A percentile compares a stretch with the other conserved stretches of the same genome.
Evolutionary conservation across 306 rosid species (phyloP).

Genomic region (Medicago arabica): DNA sequence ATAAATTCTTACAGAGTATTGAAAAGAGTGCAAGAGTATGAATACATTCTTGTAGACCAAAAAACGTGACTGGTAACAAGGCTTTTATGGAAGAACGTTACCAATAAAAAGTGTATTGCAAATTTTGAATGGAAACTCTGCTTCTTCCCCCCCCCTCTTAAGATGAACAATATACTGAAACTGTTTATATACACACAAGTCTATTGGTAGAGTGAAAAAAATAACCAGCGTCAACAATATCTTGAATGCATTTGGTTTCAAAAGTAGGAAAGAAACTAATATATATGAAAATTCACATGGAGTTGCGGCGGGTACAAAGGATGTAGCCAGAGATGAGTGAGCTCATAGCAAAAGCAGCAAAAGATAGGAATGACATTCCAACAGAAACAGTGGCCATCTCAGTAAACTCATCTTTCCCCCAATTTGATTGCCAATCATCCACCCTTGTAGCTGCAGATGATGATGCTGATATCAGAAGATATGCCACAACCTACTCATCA

Average conservation of each 20-base stretch:
- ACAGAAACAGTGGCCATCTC: constrained; percentile 86
- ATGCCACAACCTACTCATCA: constrained; percentile 72
- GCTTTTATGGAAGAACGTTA: not conserved
- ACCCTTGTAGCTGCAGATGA: constrained; percentile 92
- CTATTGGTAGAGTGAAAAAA: constrained; percentile 21
- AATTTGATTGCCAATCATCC: constrained; percentile 89
- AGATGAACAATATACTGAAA: constrained; percentile 26
- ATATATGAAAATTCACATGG: constrained; percentile 43
- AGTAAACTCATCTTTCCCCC: constrained; percentile 98
- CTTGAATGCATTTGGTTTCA: constrained; percentile 3
- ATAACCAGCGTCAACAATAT: not conserved
- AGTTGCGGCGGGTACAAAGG: constrained; percentile 54
- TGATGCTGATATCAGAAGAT: constrained; percentile 88
- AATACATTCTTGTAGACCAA: not conserved
- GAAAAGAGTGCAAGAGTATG: not conserved
- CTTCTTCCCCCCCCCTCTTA: constrained; percentile 24
- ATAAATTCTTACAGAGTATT: not conserved
- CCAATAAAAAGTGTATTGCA: not conserved
- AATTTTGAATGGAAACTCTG: constrained; percentile 2
- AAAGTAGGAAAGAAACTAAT: not conserved
- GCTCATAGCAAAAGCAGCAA: constrained; percentile 78
- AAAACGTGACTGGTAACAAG: not conserved
- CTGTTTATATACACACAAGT: constrained; percentile 34
- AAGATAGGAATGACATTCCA: constrained; percentile 82
- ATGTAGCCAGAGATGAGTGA: constrained; percentile 84